phyloP scores from a whole-genome alignment of 2,329 filamentous ascomycete genomes.

The Epichloe gansuensis region DNA sequence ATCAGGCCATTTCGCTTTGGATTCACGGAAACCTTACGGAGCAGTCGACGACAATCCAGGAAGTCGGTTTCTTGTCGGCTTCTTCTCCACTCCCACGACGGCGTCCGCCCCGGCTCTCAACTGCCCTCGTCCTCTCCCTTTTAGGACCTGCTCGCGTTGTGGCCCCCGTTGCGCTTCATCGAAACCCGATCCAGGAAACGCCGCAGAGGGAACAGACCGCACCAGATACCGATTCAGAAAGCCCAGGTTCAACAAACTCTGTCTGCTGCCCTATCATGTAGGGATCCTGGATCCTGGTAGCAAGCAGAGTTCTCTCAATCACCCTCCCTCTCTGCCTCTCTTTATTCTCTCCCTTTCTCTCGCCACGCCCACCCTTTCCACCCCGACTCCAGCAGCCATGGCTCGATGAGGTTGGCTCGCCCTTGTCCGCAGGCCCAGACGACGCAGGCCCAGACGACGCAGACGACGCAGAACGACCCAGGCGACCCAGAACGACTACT shows the following conservation, averaged over 20 bases:
- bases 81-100: conserved; percentile 9
- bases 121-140: conserved; percentile 2
- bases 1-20: conserved; percentile 12
- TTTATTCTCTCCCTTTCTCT: background rate
- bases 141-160: conserved; percentile 7
- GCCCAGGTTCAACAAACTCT: conserved; percentile 2
- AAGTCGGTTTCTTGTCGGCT: background rate
- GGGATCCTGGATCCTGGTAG: conserved; percentile 4
- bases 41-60: conserved; percentile 3
- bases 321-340: background rate
- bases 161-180: conserved; percentile 3
- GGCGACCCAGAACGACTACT: background rate
- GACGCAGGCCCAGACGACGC: background rate
- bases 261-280: background rate
- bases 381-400: conserved; percentile 19
- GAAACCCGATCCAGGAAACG: conserved; percentile 7
- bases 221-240: conserved; percentile 8
- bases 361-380: conserved; percentile 5
- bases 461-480: background rate
- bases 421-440: conserved; percentile 22
- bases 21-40: background rate
- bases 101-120: conserved; percentile 9
- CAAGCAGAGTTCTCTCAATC: background rate
- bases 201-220: conserved; percentile 7
- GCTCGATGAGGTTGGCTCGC: conserved; percentile 33